Percentiles rank a stretch among this genome's conserved stretches.
These are phyloP conservation scores for Lepiota venenata DNA, from an alignment of 768 basidiomycete genomes.

Conservation along the genomic window DNA sequence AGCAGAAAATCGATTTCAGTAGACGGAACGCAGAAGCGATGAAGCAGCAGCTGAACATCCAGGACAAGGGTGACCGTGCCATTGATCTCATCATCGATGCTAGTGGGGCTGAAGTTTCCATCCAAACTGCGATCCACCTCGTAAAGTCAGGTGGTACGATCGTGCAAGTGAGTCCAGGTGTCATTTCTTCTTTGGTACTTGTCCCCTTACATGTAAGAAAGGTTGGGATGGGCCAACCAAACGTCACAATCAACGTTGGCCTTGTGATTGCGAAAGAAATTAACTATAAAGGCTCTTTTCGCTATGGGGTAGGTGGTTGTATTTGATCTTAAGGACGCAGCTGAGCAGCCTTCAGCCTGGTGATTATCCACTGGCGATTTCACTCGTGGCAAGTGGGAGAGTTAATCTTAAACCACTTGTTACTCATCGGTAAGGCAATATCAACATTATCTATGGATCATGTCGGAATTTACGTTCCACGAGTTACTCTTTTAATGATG, in stretches of 20 bases:
- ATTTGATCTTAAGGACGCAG: not conserved
- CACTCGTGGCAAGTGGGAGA: slow-evolving; percentile 76
- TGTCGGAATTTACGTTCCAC: slow-evolving; percentile 5
- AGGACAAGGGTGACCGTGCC: slow-evolving; percentile 63
- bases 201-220: slow-evolving; percentile 21
- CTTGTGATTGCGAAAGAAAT: slow-evolving; percentile 76
- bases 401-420: slow-evolving; percentile 87
- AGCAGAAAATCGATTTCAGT: slow-evolving; percentile 69
- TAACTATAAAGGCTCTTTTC: slow-evolving; percentile 86
- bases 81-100: slow-evolving; percentile 91
- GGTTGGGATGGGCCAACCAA: slow-evolving; percentile 85
- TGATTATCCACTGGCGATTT: slow-evolving; percentile 82
- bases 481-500: slow-evolving; percentile 76
- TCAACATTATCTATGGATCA: not conserved
- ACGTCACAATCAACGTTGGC: slow-evolving; percentile 72
- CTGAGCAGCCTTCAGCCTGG: slow-evolving; percentile 51
- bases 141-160: slow-evolving; percentile 74
- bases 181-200: not conserved
- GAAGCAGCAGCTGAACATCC: slow-evolving; percentile 59
- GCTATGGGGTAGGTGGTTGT: slow-evolving; percentile 63
- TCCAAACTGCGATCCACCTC: slow-evolving; percentile 80
- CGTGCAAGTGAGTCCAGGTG: slow-evolving; percentile 49
- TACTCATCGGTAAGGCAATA: slow-evolving; percentile 66
- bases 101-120: slow-evolving; percentile 89
- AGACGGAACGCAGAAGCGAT: slow-evolving; percentile 66